Conservation (phyloP, 768 basidiomycete species). For the Pisolithus sp. region DNA sequence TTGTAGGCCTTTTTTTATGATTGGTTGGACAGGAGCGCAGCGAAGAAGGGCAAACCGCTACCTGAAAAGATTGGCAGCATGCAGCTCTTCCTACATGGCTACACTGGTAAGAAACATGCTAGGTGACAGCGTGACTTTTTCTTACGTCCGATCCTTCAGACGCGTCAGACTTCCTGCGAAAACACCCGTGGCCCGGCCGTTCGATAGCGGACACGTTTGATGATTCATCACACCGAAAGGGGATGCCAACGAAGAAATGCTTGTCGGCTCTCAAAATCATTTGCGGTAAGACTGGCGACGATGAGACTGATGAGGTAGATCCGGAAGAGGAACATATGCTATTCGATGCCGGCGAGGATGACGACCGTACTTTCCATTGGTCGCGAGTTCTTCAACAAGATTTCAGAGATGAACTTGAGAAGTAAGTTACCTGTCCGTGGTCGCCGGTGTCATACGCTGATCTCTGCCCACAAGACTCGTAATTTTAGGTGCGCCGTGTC, state of each 20-base stretch:
- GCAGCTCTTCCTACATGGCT: constrained; percentile 85
- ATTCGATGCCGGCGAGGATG: constrained; percentile 59
- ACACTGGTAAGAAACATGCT: constrained; percentile 42
- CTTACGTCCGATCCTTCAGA: constrained; percentile 36
- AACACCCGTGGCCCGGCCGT: constrained; percentile 84
- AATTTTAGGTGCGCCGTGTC: constrained; percentile 52
- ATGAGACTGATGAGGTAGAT: constrained; percentile 67
- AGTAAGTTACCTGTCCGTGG: constrained; percentile 39
- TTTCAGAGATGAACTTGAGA: constrained; percentile 85
- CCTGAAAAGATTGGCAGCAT: constrained; percentile 89
- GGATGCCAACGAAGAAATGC: constrained; percentile 60
- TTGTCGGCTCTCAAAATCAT: constrained; percentile 65
- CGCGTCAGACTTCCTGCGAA: constrained; percentile 80
- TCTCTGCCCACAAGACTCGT: constrained; percentile 53
- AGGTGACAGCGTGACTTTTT: not conserved
- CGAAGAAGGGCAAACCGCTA: constrained; percentile 76
- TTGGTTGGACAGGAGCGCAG: constrained; percentile 78
- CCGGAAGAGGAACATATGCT: constrained; percentile 68
- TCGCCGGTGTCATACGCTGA: constrained; percentile 6
- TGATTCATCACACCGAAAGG: constrained; percentile 72
- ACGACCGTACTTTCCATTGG: constrained; percentile 75
- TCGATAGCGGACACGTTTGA: constrained; percentile 82
- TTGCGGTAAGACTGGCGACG: constrained; percentile 80
- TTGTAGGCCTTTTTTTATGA: constrained; percentile 84
- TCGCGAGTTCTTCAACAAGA: constrained; percentile 68